Percentiles rank a stretch among this genome's conserved stretches.
Conservation (phyloP, 2,329 filamentous ascomycete genomes). For the Ploettnerulaceae sp. region DNA sequence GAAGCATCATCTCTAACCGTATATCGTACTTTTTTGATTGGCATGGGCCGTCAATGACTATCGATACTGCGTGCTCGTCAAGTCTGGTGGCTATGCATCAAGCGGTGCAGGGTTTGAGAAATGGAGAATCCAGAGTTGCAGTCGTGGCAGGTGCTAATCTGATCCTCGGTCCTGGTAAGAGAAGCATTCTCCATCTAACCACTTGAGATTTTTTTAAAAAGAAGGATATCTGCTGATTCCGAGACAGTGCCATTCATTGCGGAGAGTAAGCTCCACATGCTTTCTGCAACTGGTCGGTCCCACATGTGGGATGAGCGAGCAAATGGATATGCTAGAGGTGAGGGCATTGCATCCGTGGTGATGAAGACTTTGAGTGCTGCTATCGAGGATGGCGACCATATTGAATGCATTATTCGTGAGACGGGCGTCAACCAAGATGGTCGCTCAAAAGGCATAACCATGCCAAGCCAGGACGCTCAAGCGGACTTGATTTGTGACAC, state of each 20-base stretch:
- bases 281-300: slow-evolving; percentile 28
- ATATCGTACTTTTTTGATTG: slow-evolving; percentile 53
- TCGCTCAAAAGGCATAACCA: slow-evolving; percentile 41
- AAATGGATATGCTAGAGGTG: slow-evolving; percentile 61
- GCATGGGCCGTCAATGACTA: slow-evolving; percentile 49
- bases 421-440: slow-evolving; percentile 44
- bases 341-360: slow-evolving; percentile 54
- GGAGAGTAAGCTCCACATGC: slow-evolving; percentile 30
- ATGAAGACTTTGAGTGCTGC: slow-evolving; percentile 51
- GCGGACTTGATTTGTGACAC: slow-evolving; percentile 15
- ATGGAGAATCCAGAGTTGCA: slow-evolving; percentile 41
- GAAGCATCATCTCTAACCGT: slow-evolving; percentile 39
- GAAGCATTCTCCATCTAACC: neutral
- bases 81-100: slow-evolving; percentile 52
- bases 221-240: too few relatives aligned
- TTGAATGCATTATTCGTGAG: slow-evolving; percentile 21
- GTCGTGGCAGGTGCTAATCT: slow-evolving; percentile 39
- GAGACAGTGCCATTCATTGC: too few relatives aligned
- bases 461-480: slow-evolving; percentile 44
- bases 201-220: neutral
- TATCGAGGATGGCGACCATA: slow-evolving; percentile 38
- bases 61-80: slow-evolving; percentile 51
- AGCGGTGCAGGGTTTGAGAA: slow-evolving; percentile 47
- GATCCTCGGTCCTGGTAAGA: slow-evolving; percentile 22
- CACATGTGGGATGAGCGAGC: slow-evolving; percentile 50